phyloP scores from a whole-genome alignment of 169 alveolate species.

The Eimeria mitis region DNA sequence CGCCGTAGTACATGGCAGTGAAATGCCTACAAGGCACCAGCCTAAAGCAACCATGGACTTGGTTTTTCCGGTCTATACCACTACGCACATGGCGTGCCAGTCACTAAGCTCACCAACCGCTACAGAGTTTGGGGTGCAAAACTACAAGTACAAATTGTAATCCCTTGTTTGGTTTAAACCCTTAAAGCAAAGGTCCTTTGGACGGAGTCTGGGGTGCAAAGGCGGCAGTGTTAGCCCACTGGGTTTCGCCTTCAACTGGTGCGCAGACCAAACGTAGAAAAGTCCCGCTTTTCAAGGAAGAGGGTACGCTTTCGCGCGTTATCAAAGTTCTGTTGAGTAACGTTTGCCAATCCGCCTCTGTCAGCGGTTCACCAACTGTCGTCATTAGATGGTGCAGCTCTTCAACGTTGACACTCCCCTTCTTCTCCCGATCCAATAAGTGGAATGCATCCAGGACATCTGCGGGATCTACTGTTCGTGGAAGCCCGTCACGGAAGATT shows the following conservation, averaged over 20 bases:
- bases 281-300: constrained; percentile 38
- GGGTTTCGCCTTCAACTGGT: constrained; percentile 22
- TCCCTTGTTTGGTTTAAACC: background rate
- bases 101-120: background rate
- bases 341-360: constrained; percentile 49
- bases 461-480: constrained; percentile 40
- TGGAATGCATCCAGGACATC: constrained; percentile 51
- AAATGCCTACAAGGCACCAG: background rate
- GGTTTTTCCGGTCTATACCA: background rate
- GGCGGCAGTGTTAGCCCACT: background rate
- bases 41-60: background rate
- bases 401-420: constrained; percentile 49
- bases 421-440: constrained; percentile 49
- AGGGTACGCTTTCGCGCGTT: constrained; percentile 54
- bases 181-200: background rate
- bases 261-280: constrained; percentile 35
- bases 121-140: background rate
- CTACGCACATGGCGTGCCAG: background rate
- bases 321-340: constrained; percentile 18
- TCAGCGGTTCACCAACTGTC: constrained; percentile 31
- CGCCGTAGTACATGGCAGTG: background rate
- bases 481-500: constrained; percentile 15
- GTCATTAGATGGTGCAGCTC: constrained; percentile 54
- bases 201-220: background rate
- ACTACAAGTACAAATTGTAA: background rate